Evolutionary conservation across 2,329 filamentous ascomycete species (phyloP), one percentile per base, ranked within the genome.

Genomic region (Botryotinia convoluta): DNA sequence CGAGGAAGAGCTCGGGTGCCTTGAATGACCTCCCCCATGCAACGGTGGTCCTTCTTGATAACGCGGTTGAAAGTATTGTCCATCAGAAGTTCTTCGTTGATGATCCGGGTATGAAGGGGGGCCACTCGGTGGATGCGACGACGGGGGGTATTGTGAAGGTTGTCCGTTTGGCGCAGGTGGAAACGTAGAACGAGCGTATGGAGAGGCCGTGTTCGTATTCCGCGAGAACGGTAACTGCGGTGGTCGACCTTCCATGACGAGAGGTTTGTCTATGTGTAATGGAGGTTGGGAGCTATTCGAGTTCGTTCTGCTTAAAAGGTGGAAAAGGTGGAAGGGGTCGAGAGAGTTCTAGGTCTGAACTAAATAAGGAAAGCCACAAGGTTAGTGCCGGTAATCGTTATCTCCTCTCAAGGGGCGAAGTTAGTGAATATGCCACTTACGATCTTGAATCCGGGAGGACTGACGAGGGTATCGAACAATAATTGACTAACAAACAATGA

Each of bases 21-120:
- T 78, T 32, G 77, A 76, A 74, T 81, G 80, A 44, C 78, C 75
- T 54, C 75, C 72, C 32, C 76, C 79, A 48, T 76, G 70, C 74
- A 80, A 77, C 32, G 78, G 72, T 44, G 79, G 74, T 42, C 74
- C 77, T 54, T 81, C 80, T 71, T 77, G 78, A 39, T 73, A 74
- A 73, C 79, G 76, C 62, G 74, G 78, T 61, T 74, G 76, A 69
- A 76, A 78, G 45, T 79, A 80, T 76, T 79, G 77, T 35, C 79
- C 77, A 62, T 81, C 80, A n/a, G 80, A 81, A 12, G 80, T 77
- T 77, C 80, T 76, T 75, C 79, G 79, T 65, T 79, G 78, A 74
- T 81, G 80, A 64, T 81, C 79, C 18, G 79, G 26, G 71, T 79
- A 80, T 44, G 80, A 75, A 54, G 78, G 72, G 37, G 77, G 71